Conservation (phyloP, 2,329 filamentous ascomycete genomes). For the Fusarium clavum region DNA sequence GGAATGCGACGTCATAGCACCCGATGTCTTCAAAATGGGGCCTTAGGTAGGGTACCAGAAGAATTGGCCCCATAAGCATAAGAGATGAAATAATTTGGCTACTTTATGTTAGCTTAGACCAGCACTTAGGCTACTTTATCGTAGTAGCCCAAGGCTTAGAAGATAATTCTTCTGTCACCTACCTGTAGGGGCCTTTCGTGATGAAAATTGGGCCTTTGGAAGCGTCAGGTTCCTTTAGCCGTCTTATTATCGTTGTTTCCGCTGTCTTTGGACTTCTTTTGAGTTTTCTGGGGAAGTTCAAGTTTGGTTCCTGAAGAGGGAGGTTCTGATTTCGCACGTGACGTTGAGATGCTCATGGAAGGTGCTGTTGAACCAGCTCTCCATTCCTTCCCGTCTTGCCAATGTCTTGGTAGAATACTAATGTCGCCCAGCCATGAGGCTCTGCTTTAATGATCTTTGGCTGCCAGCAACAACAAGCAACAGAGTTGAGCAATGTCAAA, state of each 20-base stretch:
- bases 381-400: conserved; percentile 5
- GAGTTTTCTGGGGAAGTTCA: not conserved
- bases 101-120: too few relatives aligned
- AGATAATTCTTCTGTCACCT: too few relatives aligned
- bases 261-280: not conserved
- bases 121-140: too few relatives aligned
- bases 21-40: not conserved
- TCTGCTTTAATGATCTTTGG: conserved; percentile 18
- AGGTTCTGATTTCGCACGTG: conserved; percentile 3
- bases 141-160: too few relatives aligned
- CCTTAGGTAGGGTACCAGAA: not conserved
- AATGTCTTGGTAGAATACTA: conserved; percentile 1
- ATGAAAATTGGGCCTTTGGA: conserved; percentile 35
- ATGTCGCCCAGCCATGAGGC: conserved; percentile 31
- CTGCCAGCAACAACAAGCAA: not conserved
- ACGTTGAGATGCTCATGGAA: not conserved
- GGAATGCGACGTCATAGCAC: conserved; percentile 45
- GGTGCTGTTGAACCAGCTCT: not conserved
- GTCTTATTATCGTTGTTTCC: not conserved
- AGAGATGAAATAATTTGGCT: too few relatives aligned
- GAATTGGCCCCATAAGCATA: too few relatives aligned
- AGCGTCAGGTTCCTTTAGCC: not conserved
- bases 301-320: not conserved
- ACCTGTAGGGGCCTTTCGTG: conserved; percentile 2
- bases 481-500: not conserved